A percentile compares a stretch with the other conserved stretches of the same genome.
phyloP scores from a whole-genome alignment of 2,329 filamentous ascomycete genomes.

The Fusarium nodosum region DNA sequence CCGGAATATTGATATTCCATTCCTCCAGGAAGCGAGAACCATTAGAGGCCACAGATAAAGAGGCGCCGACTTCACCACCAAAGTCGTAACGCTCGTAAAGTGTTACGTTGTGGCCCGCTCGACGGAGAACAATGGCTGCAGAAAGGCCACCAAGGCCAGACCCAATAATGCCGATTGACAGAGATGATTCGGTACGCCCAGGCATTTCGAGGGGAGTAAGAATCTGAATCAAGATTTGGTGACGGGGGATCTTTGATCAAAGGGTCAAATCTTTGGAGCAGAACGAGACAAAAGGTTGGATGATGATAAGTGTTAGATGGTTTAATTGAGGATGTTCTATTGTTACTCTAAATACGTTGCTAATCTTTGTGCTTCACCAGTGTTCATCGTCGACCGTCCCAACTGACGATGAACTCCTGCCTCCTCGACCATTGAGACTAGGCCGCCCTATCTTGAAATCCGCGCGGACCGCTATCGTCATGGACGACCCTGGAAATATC shows the following conservation, averaged over 20 bases:
- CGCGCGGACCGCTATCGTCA: conserved; percentile 27
- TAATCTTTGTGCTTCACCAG: background rate
- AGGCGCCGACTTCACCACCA: conserved; percentile 72
- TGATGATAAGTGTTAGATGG: background rate
- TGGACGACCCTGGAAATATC: background rate
- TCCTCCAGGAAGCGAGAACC: conserved; percentile 73
- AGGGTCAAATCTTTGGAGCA: background rate
- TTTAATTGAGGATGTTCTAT: background rate
- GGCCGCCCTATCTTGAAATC: background rate
- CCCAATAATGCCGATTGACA: conserved; percentile 51
- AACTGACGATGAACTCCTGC: background rate
- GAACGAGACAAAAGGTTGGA: rapidly evolving
- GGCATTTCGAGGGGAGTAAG: background rate
- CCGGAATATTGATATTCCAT: conserved; percentile 61
- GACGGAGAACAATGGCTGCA: conserved; percentile 66
- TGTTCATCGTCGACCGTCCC: background rate
- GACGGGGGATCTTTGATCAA: background rate
- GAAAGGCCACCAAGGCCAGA: conserved; percentile 67
- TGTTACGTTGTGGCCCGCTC: conserved; percentile 63
- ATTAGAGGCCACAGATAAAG: conserved; percentile 73
- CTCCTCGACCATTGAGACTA: background rate
- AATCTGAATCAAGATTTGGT: background rate
- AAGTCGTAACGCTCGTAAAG: conserved; percentile 71
- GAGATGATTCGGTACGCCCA: conserved; percentile 20
- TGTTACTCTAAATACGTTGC: conserved; percentile 2